phyloP scores from a whole-genome alignment of 2,329 filamentous ascomycete genomes.

The Ilyonectria sp. region DNA sequence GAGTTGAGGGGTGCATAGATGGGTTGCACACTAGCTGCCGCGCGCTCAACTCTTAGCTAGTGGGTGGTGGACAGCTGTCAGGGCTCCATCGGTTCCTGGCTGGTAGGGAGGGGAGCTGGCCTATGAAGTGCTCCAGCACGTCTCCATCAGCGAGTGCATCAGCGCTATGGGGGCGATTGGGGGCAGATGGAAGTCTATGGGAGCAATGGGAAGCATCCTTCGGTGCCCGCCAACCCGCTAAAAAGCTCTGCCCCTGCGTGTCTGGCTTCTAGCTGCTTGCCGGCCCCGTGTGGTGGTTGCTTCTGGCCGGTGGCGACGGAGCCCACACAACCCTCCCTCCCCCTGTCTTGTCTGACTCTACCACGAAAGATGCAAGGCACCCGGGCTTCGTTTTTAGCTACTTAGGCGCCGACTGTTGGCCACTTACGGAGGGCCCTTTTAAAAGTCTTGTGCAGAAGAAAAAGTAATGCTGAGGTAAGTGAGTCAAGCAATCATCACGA shows the following conservation, averaged over 20 bases:
- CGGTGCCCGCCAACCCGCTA: constrained; percentile 11
- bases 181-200: constrained; percentile 18
- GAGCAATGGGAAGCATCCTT: constrained; percentile 13
- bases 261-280: constrained; percentile 7
- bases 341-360: constrained; percentile 19
- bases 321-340: neutral
- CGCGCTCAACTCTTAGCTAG: constrained; percentile 1
- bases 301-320: constrained; percentile 4
- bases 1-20: constrained; percentile 27
- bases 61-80: constrained; percentile 32
- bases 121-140: constrained; percentile 40
- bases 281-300: constrained; percentile 1
- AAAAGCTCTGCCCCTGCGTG: constrained; percentile 11
- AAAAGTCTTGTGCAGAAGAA: too few species aligned
- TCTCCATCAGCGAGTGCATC: constrained; percentile 26
- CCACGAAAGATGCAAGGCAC: constrained; percentile 26
- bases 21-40: constrained; percentile 10
- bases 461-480: too few species aligned
- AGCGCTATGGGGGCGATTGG: constrained; percentile 19
- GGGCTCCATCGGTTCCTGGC: constrained; percentile 29
- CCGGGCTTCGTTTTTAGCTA: constrained; percentile 11
- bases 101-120: constrained; percentile 32
- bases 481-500: too few species aligned
- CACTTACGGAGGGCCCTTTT: neutral
- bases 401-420: constrained; percentile 17